Base-by-base conservation (phyloP, 2,329 filamentous ascomycete genomes). In the Cladosporium oxysporum region DNA sequence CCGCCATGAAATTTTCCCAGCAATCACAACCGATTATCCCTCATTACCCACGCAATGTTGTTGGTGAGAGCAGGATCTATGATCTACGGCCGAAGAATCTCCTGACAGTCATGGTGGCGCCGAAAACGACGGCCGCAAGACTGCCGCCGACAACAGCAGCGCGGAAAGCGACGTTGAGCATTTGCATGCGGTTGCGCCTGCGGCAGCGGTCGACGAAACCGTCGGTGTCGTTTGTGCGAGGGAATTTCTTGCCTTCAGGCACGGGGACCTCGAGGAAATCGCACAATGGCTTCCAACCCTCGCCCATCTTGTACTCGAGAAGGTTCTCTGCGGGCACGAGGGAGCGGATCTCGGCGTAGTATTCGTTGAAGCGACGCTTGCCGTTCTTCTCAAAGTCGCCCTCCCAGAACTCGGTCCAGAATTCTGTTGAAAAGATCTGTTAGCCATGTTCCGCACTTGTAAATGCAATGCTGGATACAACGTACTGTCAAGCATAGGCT, bases 321-420 rank as follows among this genome's bases (percentile, higher is more conserved):
- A 86, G 76, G 66, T 81, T 80, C 67, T 84, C 83, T 8, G 78
- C 74, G 3, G 83, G 83, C 7, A 82, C 80, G 4, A 80, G 66
- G 1, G 75, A 72, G n/a, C 76, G 81, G 29, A 87, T 80, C 70
- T 84, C 78, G 11, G 79, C 83, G 71, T 87, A 85, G 74, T 87
- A 84, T 66, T 84, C 80, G 49, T 79, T 76, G 80, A 86, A 91
- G 55, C 87, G 81, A 62, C 87, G 82, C 79, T 90, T 90, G 73
- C 87, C 88, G 66, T 85, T 81, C 75, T 84, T 84, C 73, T 85
- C 84, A 75, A 90, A 90, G 74, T 90, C 88, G 60, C 86, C 87
- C 68, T 87, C 83, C 82, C 89, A 90, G 78, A 90, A 90, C 65
- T 83, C 84, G 71, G 87, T 84, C 79, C 89, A 90, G 80, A 90